Evolutionary conservation across 2,329 filamentous ascomycete genomes (phyloP), one percentile per base, ranked within the genome.

Genomic region (Penicillium decumbens): DNA sequence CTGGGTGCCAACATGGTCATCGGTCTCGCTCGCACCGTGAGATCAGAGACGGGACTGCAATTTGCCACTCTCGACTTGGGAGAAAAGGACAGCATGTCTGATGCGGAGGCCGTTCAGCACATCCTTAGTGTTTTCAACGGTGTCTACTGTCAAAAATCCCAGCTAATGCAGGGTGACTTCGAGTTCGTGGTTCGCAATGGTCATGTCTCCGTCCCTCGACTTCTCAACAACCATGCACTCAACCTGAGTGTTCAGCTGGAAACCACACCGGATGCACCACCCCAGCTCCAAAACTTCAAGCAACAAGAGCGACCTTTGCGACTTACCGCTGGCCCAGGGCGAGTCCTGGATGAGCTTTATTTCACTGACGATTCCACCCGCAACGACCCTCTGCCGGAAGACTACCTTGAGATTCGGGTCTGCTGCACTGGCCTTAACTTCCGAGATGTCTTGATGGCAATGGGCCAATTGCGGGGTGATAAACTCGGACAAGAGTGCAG

Each of bases 391-490:
- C 39, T 65, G 3, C 53, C 48, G 1, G 48, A 51, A 8, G 52
- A 57, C 6, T 50, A 61, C 10, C 51, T 65, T n/a, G 60, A 64
- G 42, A 56, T 65, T 18, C 42, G 51, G 20, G 47, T 62, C 12
- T 38, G 45, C 23, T 55, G 53, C 41, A 53, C 54, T 1, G 62
- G 60, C 9, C 49, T 64, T 4, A 65, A 67, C 54, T 70, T 68
- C 57, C 51, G 54, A 30, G 77, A 80, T 52, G 66, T 75, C 1
- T 65, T 78, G 50, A 71, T 73, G 10, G 70, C 72, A 24, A 62
- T 69, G 54, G 65, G 61, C 10, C 66, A 68, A 44, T 51, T 69
- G 7, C 49, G 57, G 6, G 57, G 55, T 7, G 49, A 55, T 20
- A 56, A 53, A 2, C 62, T 72, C n/a, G 65, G 64, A 0, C 65